Percentiles rank a stretch among this genome's conserved stretches.
Conservation (phyloP, 73 alveolate species). For the Vitrella brassicaformis region DNA sequence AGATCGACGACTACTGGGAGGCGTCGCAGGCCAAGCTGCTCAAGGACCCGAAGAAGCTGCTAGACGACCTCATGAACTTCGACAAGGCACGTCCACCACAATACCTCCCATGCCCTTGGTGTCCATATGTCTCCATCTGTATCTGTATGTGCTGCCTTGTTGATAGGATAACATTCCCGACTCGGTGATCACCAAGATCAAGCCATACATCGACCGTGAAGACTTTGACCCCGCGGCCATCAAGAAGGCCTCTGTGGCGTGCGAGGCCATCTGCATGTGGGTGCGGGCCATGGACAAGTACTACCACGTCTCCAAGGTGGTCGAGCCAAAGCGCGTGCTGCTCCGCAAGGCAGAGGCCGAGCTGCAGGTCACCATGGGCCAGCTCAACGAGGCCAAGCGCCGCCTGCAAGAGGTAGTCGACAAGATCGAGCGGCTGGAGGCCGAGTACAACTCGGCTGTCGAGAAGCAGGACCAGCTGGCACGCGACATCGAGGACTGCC, state of each 20-base stretch:
- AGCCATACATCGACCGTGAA: conserved; percentile 35
- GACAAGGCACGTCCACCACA: conserved; percentile 59
- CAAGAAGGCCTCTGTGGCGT: conserved; percentile 61
- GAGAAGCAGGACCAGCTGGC: conserved; percentile 15
- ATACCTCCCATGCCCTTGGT: conserved; percentile 23
- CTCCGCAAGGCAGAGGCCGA: conserved; percentile 21
- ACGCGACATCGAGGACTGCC: conserved; percentile 44
- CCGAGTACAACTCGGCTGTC: conserved; percentile 34
- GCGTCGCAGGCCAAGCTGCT: conserved; percentile 43
- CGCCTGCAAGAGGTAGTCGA: conserved; percentile 67
- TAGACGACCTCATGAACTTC: conserved; percentile 43
- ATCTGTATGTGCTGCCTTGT: not conserved
- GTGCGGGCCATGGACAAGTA: conserved; percentile 65
- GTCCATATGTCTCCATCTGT: not conserved
- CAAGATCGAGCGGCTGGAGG: conserved; percentile 61
- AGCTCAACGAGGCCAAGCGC: conserved; percentile 41
- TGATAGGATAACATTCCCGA: conserved; percentile 21
- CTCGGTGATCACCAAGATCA: conserved; percentile 14
- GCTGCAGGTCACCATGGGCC: conserved; percentile 31
- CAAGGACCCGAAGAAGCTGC: conserved; percentile 59
- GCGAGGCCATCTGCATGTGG: conserved; percentile 63
- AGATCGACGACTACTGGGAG: conserved; percentile 73
- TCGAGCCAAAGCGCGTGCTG: conserved; percentile 32
- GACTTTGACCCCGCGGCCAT: conserved; percentile 37
- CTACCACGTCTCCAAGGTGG: conserved; percentile 41